phyloP scores from a whole-genome alignment of 140 eudicot genomes.

The Erigeron philadelphicus region DNA sequence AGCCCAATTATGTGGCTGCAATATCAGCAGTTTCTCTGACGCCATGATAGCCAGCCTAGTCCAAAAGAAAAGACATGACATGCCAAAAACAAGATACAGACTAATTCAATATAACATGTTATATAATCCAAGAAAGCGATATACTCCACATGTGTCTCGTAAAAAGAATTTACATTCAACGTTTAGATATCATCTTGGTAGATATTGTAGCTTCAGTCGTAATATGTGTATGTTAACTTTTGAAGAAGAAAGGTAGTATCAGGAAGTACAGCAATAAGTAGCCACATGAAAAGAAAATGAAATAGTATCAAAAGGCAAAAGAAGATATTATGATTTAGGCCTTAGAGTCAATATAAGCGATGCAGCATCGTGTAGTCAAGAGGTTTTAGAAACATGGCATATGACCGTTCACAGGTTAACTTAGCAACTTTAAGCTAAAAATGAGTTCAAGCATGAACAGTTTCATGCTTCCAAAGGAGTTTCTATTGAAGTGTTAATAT shows the following conservation, averaged over 20 bases:
- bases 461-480: conserved; percentile 7
- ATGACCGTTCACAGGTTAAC: conserved; percentile 1
- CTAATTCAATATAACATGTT: not conserved
- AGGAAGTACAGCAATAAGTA: too few relatives aligned
- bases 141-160: too few relatives aligned
- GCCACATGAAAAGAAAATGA: too few relatives aligned
- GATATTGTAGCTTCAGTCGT: too few relatives aligned
- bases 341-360: not conserved
- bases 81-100: conserved; percentile 26
- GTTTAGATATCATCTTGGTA: too few relatives aligned
- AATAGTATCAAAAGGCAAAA: too few relatives aligned
- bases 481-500: not conserved
- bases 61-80: conserved; percentile 28
- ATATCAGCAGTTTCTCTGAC: conserved; percentile 71
- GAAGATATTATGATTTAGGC: too few relatives aligned
- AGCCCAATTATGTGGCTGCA: conserved; percentile 95
- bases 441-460: conserved; percentile 6
- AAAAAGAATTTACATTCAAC: too few relatives aligned
- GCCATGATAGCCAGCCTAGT: conserved; percentile 97
- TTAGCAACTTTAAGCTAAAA: conserved; percentile 14
- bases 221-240: too few relatives aligned
- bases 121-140: not conserved
- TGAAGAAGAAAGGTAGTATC: too few relatives aligned
- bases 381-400: conserved; percentile 1
- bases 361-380: not conserved